Evolutionary conservation across 768 basidiomycete species (phyloP).

Genomic region (Postia placenta): DNA sequence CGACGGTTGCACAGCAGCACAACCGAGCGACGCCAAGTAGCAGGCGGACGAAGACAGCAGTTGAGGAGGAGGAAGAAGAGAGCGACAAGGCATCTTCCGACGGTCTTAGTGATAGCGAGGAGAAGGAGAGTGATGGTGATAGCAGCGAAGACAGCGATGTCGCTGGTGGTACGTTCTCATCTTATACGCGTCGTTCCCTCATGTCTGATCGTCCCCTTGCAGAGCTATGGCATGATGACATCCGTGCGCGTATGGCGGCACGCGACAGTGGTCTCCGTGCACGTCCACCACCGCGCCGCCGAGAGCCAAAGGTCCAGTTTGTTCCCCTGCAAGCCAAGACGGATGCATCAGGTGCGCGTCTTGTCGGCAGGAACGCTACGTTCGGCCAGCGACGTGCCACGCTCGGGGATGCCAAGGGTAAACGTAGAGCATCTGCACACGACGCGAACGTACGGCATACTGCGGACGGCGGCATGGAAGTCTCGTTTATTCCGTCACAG

Average conservation of each 20-base stretch:
- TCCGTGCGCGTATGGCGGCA: conserved; percentile 20
- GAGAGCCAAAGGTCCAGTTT: conserved; percentile 50
- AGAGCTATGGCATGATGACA: conserved; percentile 24
- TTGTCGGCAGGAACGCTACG: conserved; percentile 47
- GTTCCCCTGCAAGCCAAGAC: conserved; percentile 55
- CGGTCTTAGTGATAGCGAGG: conserved; percentile 25
- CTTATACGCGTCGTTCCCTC: neutral
- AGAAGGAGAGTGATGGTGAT: conserved; percentile 28
- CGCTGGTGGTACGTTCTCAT: conserved; percentile 28
- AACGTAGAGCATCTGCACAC: conserved; percentile 9
- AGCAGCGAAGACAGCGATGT: conserved; percentile 40
- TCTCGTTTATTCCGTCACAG: conserved; percentile 70
- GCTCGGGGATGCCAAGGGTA: conserved; percentile 10
- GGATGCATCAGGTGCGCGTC: conserved; percentile 18
- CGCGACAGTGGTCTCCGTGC: conserved; percentile 10
- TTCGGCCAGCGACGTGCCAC: conserved; percentile 61
- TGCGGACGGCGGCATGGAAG: conserved; percentile 70
- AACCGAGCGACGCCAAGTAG: conserved; percentile 10
- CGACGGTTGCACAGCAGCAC: conserved; percentile 55
- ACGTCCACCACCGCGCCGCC: conserved; percentile 17
- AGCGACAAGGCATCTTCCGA: conserved; percentile 61
- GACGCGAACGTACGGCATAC: conserved; percentile 17
- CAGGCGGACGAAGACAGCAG: conserved; percentile 60
- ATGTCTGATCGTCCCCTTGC: conserved; percentile 1
- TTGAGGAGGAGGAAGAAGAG: conserved; percentile 87